Evolutionary conservation across 805 yeast genomes (phyloP), one percentile per base, ranked within the genome.

Genomic region (Danielozyma ontarioensis): DNA sequence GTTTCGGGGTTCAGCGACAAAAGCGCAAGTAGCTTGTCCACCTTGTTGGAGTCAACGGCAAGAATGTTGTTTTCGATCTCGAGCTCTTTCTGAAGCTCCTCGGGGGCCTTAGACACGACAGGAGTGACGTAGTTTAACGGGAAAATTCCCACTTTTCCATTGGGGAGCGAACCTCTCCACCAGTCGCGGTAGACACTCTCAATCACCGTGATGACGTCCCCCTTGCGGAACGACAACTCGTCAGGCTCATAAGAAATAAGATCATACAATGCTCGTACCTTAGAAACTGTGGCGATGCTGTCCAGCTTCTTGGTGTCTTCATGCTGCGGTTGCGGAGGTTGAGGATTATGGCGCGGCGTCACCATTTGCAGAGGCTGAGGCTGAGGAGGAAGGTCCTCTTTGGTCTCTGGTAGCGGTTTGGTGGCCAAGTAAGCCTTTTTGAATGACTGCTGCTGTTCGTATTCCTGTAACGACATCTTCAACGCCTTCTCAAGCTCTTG

Each of bases 101-200:
- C 70, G 2, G 74, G 68, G 0, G 85, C 68, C 23, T 82, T 80
- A 29, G 78, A 82, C 1, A 79, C 74, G 4, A 88, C 62, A 2
- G 88, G 88, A 0, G 85, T 74, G 1, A 93, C 97, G 51, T 93
- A 90, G 54, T 90, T 90, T 37, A 85, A 72, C 0, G 98, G 98
- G 58, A 90, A 88, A 11, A 93, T 81, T 13, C 98, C 98, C 32
- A 78, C 69, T 34, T 71, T 72, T 1, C 96, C 96, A 34, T 74
- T 70, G 3, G 70, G 55, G 32, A 90, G 60, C 4, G 90, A 76
- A 12, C 98, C 98, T 44, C 86, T 73, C 82, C 96, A 85, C 98
- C 98, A 90, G 51, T 90, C 97, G 41, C 85, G 72, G 55, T 88
- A 89, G 4, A 84, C 95, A 12, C 82, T 72, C 47, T 89, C 97